Percentiles rank a stretch among this genome's conserved stretches.
Conservation (phyloP, 345 rosid species). For the Cochlearia excelsa region DNA sequence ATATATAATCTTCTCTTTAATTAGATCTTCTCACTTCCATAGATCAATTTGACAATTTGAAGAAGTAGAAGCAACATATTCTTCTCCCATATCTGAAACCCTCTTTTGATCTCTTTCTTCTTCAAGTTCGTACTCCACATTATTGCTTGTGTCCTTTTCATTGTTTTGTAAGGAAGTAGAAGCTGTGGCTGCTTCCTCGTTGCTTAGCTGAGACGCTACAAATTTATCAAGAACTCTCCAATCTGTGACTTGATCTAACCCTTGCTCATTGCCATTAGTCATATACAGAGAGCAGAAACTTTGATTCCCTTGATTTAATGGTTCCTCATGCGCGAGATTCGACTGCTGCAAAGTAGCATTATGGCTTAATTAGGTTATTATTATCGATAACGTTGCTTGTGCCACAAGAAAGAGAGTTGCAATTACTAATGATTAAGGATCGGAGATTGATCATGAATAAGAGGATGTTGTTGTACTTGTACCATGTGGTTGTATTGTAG, state of each 20-base stretch:
- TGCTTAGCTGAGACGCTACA: conserved; percentile 94
- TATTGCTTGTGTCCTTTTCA: conserved; percentile 29
- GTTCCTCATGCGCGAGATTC: conserved; percentile 57
- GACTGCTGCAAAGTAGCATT: conserved; percentile 52
- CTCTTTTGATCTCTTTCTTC: conserved; percentile 49
- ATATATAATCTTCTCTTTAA: conserved; percentile 30
- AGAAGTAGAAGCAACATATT: conserved; percentile 27
- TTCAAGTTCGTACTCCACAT: conserved; percentile 36
- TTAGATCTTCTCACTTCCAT: conserved; percentile 61
- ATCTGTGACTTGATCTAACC: conserved; percentile 76
- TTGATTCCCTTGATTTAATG: conserved; percentile 44
- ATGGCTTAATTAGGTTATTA: conserved; percentile 46
- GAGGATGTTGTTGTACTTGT: conserved; percentile 51
- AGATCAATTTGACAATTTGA: conserved; percentile 30
- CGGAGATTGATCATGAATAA: no score
- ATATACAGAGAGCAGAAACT: conserved; percentile 48
- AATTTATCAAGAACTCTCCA: conserved; percentile 97
- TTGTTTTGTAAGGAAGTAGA: conserved; percentile 32
- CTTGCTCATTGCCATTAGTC: conserved; percentile 48
- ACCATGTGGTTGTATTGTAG: conserved; percentile 38
- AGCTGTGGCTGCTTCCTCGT: conserved; percentile 52
- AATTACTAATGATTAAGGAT: no score
- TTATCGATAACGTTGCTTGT: conserved; percentile 36
- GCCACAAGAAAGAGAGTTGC: conserved; percentile 44
- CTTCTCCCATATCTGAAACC: conserved; percentile 49